Percentiles rank a stretch among this genome's conserved stretches.
Evolutionary conservation across 2,329 filamentous ascomycete genomes (phyloP).

Genomic region (Hypoxylon sp.): DNA sequence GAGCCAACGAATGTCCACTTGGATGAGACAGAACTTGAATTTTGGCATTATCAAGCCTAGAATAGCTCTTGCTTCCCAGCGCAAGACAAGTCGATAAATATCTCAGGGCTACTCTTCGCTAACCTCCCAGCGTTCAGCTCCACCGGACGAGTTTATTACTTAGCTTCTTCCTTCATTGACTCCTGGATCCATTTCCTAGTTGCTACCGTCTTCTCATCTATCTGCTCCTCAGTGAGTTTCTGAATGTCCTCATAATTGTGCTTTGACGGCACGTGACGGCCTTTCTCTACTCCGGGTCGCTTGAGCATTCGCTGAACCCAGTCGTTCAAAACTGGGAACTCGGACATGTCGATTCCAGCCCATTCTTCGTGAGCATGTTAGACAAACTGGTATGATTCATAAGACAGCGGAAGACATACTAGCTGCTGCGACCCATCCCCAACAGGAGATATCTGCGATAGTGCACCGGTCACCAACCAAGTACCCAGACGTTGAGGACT

Average conservation of each 20-base stretch:
- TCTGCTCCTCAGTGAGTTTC: slow-evolving; percentile 64
- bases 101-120: neutral
- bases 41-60: neutral
- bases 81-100: neutral
- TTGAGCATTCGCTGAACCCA: slow-evolving; percentile 82
- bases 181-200: slow-evolving; percentile 76
- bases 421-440: slow-evolving; percentile 79
- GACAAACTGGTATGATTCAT: slow-evolving; percentile 6
- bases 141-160: slow-evolving; percentile 56
- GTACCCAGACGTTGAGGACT: slow-evolving; percentile 68
- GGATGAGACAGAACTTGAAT: neutral
- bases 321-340: slow-evolving; percentile 81
- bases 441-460: slow-evolving; percentile 84
- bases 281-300: slow-evolving; percentile 81
- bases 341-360: slow-evolving; percentile 77
- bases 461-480: slow-evolving; percentile 78
- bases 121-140: neutral
- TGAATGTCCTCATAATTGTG: slow-evolving; percentile 71
- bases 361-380: slow-evolving; percentile 59
- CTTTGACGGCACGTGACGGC: slow-evolving; percentile 77
- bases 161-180: slow-evolving; percentile 77
- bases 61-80: neutral
- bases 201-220: slow-evolving; percentile 70
- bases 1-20: neutral
- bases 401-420: slow-evolving; percentile 56